Conservation (phyloP, 1,284 basidiomycete species). For the Cutaneotrichosporon curvatum region DNA sequence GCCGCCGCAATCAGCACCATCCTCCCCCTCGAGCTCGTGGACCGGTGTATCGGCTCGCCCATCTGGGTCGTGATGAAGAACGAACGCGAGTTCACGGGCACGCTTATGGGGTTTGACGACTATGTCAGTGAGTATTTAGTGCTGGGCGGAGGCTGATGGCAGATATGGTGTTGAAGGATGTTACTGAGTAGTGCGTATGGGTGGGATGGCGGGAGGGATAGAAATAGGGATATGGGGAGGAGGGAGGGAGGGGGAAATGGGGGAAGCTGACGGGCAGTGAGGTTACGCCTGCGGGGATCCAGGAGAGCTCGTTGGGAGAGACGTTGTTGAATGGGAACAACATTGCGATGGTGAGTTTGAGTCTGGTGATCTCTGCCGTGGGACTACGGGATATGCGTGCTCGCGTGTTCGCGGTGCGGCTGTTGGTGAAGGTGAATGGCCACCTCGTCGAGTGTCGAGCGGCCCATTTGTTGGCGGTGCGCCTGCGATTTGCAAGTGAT, state of each 20-base stretch:
- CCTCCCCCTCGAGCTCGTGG: constrained; percentile 70
- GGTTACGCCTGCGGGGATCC: constrained; percentile 69
- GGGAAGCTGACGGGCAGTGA: constrained; percentile 54
- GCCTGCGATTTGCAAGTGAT: too few relatives aligned
- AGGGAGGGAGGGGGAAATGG: background rate
- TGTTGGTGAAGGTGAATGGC: background rate
- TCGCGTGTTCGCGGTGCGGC: too few relatives aligned
- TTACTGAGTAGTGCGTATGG: constrained; percentile 78
- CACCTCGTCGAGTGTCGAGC: background rate
- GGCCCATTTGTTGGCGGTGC: too few relatives aligned
- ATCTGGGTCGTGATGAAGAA: constrained; percentile 98
- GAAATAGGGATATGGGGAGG: too few relatives aligned
- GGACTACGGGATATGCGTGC: too few relatives aligned
- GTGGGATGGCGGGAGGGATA: background rate
- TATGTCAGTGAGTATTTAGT: constrained; percentile 83
- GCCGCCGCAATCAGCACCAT: constrained; percentile 55
- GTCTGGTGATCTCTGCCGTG: background rate
- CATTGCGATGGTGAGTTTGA: constrained; percentile 76
- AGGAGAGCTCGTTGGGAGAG: constrained; percentile 75
- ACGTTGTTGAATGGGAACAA: constrained; percentile 96
- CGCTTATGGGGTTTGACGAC: constrained; percentile 92
- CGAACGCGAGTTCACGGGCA: constrained; percentile 94
- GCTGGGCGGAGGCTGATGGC: background rate
- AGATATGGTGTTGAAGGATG: constrained; percentile 99
- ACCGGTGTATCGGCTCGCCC: constrained; percentile 85